These are phyloP conservation scores for Ogataea hybrid DNA, from an alignment of 1,139 yeast species.

Conservation along the genomic window DNA sequence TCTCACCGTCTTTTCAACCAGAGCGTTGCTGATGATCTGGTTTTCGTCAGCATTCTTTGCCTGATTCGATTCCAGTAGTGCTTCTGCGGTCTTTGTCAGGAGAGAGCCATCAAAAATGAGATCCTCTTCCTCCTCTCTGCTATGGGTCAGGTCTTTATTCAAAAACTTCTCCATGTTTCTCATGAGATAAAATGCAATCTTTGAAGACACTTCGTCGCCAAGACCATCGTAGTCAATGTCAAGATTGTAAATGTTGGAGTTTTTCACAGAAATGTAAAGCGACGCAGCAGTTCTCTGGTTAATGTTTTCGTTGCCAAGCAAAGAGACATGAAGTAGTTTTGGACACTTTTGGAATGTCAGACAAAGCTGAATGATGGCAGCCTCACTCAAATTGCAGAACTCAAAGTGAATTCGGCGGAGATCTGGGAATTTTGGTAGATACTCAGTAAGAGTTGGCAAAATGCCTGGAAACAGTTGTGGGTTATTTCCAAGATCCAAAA, in stretches of 20 bases:
- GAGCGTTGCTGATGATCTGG: conserved; percentile 40
- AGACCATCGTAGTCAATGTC: conserved; percentile 76
- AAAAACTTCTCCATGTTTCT: conserved; percentile 71
- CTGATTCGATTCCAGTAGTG: conserved; percentile 38
- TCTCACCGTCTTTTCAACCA: conserved; percentile 50
- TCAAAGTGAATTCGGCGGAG: conserved; percentile 79
- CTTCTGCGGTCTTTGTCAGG: conserved; percentile 66
- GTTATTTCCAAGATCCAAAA: conserved; percentile 73
- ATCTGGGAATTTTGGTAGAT: conserved; percentile 62
- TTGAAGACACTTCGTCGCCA: conserved; percentile 68
- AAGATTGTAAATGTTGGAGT: conserved; percentile 67
- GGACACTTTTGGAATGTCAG: conserved; percentile 69
- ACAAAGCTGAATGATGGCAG: conserved; percentile 64
- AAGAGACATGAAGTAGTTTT: conserved; percentile 71
- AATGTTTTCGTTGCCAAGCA: conserved; percentile 60
- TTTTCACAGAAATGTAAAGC: conserved; percentile 69
- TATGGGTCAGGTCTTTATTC: conserved; percentile 36
- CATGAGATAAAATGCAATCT: conserved; percentile 80
- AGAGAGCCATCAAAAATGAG: conserved; percentile 53
- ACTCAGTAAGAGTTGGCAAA: conserved; percentile 56
- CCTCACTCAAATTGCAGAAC: conserved; percentile 60
- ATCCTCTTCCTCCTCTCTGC: conserved; percentile 37
- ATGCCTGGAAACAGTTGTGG: conserved; percentile 74
- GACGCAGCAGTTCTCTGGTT: conserved; percentile 63
- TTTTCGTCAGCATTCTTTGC: conserved; percentile 33